Conservation (phyloP, 495 filamentous ascomycete genomes). For the Diplogelasinospora grovesii region DNA sequence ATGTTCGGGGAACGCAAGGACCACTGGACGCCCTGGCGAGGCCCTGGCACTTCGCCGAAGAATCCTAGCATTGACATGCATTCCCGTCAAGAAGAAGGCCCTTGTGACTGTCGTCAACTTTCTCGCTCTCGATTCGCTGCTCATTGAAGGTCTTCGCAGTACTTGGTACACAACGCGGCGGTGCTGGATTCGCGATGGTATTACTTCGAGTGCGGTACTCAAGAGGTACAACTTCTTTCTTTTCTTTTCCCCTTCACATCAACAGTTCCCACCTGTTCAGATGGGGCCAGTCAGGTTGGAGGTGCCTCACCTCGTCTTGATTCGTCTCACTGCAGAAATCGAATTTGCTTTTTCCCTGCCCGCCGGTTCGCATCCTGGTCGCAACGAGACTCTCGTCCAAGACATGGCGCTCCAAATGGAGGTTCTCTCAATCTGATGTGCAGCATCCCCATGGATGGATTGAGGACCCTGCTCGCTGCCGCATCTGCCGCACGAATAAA, state of each 20-base stretch:
- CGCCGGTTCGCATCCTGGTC: neutral
- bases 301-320: no score
- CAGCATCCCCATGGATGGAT: constrained; percentile 4
- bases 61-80: constrained; percentile 1
- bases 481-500: constrained; percentile 21
- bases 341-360: neutral
- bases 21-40: neutral
- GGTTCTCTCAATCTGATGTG: no score
- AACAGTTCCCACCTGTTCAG: no score
- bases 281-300: no score
- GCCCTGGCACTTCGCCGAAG: constrained; percentile 4
- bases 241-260: no score
- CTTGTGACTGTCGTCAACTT: constrained; percentile 9
- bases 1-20: constrained; percentile 18
- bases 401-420: neutral
- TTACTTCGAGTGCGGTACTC: no score
- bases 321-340: no score
- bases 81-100: neutral
- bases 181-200: no score
- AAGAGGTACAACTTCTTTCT: no score
- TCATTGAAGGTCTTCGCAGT: no score
- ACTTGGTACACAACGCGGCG: no score
- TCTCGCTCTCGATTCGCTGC: neutral
- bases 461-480: constrained; percentile 11
- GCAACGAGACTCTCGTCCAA: neutral